Conservation (phyloP, 2,329 filamentous ascomycete species). For the Orbilia brochopaga region DNA sequence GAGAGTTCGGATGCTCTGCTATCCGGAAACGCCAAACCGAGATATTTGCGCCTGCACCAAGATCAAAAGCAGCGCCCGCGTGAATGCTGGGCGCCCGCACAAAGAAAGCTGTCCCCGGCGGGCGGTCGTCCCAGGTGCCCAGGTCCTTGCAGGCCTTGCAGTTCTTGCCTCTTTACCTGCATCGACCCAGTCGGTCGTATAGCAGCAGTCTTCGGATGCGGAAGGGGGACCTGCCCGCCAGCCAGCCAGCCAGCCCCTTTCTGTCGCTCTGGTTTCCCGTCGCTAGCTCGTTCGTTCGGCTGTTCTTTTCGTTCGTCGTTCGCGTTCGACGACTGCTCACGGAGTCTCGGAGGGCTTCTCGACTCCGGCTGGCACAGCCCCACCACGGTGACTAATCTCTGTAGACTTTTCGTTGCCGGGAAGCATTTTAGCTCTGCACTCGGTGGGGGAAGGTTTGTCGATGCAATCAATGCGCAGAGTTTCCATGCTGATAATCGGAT, state of each 20-base stretch:
- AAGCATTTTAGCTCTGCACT: too few relatives aligned
- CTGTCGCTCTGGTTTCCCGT: too few relatives aligned
- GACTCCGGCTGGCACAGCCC: not conserved
- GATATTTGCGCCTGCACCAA: constrained; percentile 34
- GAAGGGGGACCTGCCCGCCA: constrained; percentile 9
- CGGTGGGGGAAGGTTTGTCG: too few relatives aligned
- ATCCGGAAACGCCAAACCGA: constrained; percentile 38
- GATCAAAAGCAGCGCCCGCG: constrained; percentile 5
- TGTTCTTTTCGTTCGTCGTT: not conserved
- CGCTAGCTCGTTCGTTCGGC: too few relatives aligned
- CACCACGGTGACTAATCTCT: constrained; percentile 12
- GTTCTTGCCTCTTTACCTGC: too few relatives aligned
- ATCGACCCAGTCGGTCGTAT: too few relatives aligned
- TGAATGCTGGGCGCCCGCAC: constrained; percentile 12
- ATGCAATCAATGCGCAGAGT: too few relatives aligned
- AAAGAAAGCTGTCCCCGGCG: constrained; percentile 21
- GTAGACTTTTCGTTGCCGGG: not conserved
- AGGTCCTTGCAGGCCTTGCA: too few relatives aligned
- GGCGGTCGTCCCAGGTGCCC: constrained; percentile 10
- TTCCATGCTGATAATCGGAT: too few relatives aligned
- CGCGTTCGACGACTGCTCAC: constrained; percentile 17
- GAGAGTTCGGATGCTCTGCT: constrained; percentile 37
- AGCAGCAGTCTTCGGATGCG: constrained; percentile 11
- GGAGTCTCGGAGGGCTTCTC: constrained; percentile 32
- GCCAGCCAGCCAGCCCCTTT: not conserved